phyloP scores from a whole-genome alignment of 2,329 filamentous ascomycete genomes.

The Talaromyces funiculosus region DNA sequence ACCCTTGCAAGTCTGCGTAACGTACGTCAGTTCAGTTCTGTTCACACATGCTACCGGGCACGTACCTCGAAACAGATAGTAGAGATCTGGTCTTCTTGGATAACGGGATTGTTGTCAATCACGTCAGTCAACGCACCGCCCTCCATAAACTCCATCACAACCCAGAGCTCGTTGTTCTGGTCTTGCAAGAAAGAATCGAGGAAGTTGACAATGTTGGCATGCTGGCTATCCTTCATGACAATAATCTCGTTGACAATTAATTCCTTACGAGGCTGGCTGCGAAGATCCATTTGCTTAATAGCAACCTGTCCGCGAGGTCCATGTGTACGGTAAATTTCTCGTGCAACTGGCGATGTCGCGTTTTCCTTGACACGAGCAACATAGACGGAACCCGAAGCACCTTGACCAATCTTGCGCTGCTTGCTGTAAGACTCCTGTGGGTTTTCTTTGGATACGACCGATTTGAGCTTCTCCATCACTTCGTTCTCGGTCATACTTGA shows the following conservation, averaged over 20 bases:
- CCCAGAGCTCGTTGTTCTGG: slow-evolving; percentile 93
- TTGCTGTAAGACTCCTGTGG: slow-evolving; percentile 95
- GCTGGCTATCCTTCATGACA: slow-evolving; percentile 99
- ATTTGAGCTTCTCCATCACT: slow-evolving; percentile 91
- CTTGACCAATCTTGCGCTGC: slow-evolving; percentile 99
- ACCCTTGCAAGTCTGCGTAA: slow-evolving; percentile 78
- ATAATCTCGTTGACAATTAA: slow-evolving; percentile 99
- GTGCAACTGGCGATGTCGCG: slow-evolving; percentile 73
- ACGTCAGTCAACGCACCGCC: slow-evolving; percentile 95
- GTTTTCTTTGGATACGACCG: slow-evolving; percentile 92
- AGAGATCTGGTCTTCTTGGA: slow-evolving; percentile 94
- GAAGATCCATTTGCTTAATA: slow-evolving; percentile 99
- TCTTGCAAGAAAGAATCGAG: slow-evolving; percentile 94
- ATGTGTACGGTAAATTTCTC: slow-evolving; percentile 70
- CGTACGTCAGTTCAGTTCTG: neutral
- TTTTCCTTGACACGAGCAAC: slow-evolving; percentile 91
- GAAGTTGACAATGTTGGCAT: slow-evolving; percentile 98
- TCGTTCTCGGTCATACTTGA: slow-evolving; percentile 96
- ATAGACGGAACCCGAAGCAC: slow-evolving; percentile 95
- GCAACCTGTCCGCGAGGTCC: slow-evolving; percentile 83
- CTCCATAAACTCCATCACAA: slow-evolving; percentile 99
- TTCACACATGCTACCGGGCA: slow-evolving; percentile 6
- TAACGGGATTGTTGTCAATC: slow-evolving; percentile 93
- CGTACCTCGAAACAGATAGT: slow-evolving; percentile 93
- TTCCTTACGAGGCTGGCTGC: slow-evolving; percentile 94